These are phyloP conservation scores for Tolypocladium guangdongense DNA, from an alignment of 2,329 filamentous ascomycete genomes.

Conservation along the genomic window DNA sequence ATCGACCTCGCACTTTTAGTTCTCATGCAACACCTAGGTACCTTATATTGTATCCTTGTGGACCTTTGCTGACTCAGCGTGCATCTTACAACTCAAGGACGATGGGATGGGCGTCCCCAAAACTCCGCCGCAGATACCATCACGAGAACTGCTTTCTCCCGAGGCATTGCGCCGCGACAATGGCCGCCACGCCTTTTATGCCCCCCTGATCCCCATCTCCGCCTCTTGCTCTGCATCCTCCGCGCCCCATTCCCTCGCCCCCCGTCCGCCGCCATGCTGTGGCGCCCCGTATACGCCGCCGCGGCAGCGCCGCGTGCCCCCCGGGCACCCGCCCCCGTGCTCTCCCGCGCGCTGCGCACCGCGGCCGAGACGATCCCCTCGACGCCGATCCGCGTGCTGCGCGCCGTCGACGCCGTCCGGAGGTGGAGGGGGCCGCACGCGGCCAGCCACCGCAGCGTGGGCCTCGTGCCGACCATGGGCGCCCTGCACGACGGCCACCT, in stretches of 20 bases:
- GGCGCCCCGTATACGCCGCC: not conserved
- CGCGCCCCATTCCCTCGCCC: not conserved
- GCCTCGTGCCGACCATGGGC: constrained; percentile 94
- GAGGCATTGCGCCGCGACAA: constrained; percentile 20
- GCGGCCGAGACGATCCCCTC: constrained; percentile 38
- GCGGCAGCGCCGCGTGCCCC: not conserved
- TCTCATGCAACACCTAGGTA: too few relatives aligned
- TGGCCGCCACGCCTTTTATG: constrained; percentile 13
- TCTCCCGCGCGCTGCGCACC: constrained; percentile 10
- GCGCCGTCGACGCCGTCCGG: constrained; percentile 61
- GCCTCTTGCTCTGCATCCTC: not conserved
- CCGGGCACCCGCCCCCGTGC: constrained; percentile 1
- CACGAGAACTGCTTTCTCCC: constrained; percentile 21
- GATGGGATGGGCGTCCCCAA: constrained; percentile 21
- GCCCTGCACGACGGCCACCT: constrained; percentile 90
- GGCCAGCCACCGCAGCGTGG: constrained; percentile 59
- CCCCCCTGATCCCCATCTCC: constrained; percentile 4
- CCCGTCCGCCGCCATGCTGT: not conserved
- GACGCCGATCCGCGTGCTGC: constrained; percentile 59
- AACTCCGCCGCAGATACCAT: constrained; percentile 38
- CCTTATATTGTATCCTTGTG: too few relatives aligned
- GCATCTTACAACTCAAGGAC: not conserved
- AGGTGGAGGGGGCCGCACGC: constrained; percentile 56
- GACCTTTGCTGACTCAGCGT: not conserved
- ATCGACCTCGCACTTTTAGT: too few relatives aligned